Percentiles rank a stretch among this genome's conserved stretches.
Conservation (phyloP, 202 grass and related monocot genomes). For the Schoenoplectus triqueter region DNA sequence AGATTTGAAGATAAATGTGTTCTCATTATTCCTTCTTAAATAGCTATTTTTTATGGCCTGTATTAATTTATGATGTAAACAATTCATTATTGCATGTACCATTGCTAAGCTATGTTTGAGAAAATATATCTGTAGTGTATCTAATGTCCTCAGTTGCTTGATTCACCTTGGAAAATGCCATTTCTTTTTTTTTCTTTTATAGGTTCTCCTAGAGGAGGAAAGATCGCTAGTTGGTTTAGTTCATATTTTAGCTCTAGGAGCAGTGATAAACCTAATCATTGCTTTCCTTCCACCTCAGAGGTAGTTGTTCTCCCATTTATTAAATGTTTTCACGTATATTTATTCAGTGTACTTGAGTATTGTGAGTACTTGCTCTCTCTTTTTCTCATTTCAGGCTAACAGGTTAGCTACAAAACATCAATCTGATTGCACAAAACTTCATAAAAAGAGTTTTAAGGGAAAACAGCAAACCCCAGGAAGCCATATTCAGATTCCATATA, state of each 20-base stretch:
- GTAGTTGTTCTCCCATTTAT: constrained; percentile 9
- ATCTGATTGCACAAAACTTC: constrained; percentile 2
- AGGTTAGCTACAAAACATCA: neutral
- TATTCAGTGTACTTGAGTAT: neutral
- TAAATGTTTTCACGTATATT: constrained; percentile 1
- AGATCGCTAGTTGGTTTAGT: constrained; percentile 28
- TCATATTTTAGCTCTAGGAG: constrained; percentile 34
- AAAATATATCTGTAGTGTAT: neutral
- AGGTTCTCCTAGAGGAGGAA: constrained; percentile 31
- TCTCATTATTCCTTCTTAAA: neutral
- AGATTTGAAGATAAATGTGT: neutral
- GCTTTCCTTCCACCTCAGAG: constrained; percentile 16
- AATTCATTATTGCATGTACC: neutral
- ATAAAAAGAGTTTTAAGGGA: constrained; percentile 27
- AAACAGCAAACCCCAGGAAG: constrained; percentile 25
- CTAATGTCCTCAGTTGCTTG: neutral
- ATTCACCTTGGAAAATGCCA: neutral
- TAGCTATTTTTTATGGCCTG: too few relatives aligned
- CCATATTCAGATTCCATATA: constrained; percentile 7
- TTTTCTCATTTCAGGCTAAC: constrained; percentile 5
- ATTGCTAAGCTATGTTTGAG: neutral
- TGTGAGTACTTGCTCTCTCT: constrained; percentile 7
- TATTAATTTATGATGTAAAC: neutral
- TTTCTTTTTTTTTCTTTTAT: neutral
- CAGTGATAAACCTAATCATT: constrained; percentile 19